Percentiles rank a stretch among this genome's conserved stretches.
Evolutionary conservation across 1,284 basidiomycete species (phyloP).

Genomic region (Sporisorium scitamineum): DNA sequence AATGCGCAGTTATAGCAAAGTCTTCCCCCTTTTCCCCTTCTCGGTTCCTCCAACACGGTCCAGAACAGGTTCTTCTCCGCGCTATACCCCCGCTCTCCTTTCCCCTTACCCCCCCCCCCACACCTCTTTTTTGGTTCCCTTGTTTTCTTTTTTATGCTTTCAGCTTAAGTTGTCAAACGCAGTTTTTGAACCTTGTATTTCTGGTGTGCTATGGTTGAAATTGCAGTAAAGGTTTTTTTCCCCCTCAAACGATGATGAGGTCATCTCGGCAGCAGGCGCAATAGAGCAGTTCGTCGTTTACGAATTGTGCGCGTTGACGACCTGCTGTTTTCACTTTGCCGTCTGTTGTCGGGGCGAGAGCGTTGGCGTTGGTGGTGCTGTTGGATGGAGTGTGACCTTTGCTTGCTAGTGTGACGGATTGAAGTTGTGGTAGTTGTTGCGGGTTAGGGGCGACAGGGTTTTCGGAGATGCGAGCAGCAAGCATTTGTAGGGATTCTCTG

Average conservation of each 20-base stretch:
- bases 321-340: slow-evolving; percentile 8
- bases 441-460: neutral
- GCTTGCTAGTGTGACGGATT: slow-evolving; percentile 16
- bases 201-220: neutral
- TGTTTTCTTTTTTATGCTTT: neutral
- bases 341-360: slow-evolving; percentile 10
- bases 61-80: slow-evolving; percentile 6
- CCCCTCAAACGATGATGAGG: slow-evolving; percentile 54
- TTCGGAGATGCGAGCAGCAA: slow-evolving; percentile 35
- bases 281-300: slow-evolving; percentile 50
- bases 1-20: neutral
- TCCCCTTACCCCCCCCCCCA: neutral
- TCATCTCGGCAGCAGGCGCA: slow-evolving; percentile 51
- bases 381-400: slow-evolving; percentile 45
- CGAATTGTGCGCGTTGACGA: slow-evolving; percentile 31
- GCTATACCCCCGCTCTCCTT: slow-evolving; percentile 15
- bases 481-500: slow-evolving; percentile 42
- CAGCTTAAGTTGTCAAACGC: too few relatives aligned
- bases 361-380: slow-evolving; percentile 9
- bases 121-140: too few relatives aligned
- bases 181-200: neutral
- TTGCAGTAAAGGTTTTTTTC: neutral
- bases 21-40: neutral
- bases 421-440: neutral
- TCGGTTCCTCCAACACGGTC: slow-evolving; percentile 31